Conservation (phyloP, 2,329 filamentous ascomycete genomes). For the Cordyceps cicadae region DNA sequence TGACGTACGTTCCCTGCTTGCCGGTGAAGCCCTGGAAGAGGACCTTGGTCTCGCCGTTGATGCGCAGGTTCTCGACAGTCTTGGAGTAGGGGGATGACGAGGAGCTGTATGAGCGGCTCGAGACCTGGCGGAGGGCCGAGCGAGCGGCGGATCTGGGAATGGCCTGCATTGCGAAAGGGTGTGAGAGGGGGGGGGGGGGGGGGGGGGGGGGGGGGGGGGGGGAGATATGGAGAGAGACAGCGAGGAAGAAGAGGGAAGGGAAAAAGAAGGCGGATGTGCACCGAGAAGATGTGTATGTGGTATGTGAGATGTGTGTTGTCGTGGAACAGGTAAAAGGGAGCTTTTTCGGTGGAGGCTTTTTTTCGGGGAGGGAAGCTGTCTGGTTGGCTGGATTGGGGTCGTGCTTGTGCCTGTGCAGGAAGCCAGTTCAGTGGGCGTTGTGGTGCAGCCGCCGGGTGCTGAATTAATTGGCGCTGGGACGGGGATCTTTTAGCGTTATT, state of each 20-base stretch:
- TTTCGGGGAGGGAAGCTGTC: neutral
- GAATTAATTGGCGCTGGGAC: too few species aligned
- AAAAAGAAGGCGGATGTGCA: neutral
- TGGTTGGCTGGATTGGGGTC: neutral
- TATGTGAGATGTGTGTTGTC: neutral
- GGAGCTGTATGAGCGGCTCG: conserved; percentile 68
- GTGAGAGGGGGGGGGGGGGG: neutral
- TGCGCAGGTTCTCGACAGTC: conserved; percentile 79
- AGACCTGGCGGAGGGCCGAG: conserved; percentile 56
- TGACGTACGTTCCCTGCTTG: conserved; percentile 82
- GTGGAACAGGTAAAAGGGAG: conserved; percentile 9
- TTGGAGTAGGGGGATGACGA: conserved; percentile 59
- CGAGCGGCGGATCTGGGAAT: conserved; percentile 61
- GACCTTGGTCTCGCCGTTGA: conserved; percentile 89
- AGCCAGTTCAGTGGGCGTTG: neutral
- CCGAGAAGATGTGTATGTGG: neutral
- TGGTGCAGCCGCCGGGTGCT: neutral
- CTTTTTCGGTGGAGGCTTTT: conserved; percentile 10
- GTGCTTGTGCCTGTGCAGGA: too few species aligned
- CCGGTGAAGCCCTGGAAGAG: conserved; percentile 97
- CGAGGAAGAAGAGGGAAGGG: conserved; percentile 12
- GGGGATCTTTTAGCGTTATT: neutral
- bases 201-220: neutral
- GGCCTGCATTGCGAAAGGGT: conserved; percentile 64
- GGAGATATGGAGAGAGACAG: neutral